Conservation (phyloP, 441 rosid species). For the Isatis lusitanica region DNA sequence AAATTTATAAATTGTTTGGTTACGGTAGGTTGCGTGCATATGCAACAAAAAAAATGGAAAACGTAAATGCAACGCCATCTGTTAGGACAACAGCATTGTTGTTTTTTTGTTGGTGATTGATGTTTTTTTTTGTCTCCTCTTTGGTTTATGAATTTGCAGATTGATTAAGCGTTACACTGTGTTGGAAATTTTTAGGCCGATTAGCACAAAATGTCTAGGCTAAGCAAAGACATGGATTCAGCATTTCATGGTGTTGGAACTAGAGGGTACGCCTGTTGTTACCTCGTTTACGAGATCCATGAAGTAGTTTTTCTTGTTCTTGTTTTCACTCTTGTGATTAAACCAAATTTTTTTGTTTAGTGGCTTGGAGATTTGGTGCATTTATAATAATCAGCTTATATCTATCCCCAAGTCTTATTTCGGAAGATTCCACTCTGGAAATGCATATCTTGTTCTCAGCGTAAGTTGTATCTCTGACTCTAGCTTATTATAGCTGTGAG, state of each 20-base stretch:
- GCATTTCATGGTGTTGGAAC: constrained; percentile 64
- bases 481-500: too few relatives aligned
- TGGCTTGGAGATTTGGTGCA: constrained; percentile 85
- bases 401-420: constrained; percentile 57
- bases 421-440: constrained; percentile 77
- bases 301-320: background rate
- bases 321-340: constrained; percentile 14
- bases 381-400: constrained; percentile 53
- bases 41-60: background rate
- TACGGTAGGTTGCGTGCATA: background rate
- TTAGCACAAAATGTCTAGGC: constrained; percentile 45
- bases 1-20: background rate
- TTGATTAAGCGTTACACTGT: background rate
- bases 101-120: background rate
- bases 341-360: constrained; percentile 33
- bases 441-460: constrained; percentile 61
- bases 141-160: constrained; percentile 22
- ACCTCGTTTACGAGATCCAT: background rate
- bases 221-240: constrained; percentile 49
- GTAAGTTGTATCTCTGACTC: constrained; percentile 53
- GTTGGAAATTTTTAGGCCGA: constrained; percentile 12
- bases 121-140: background rate
- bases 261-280: constrained; percentile 50
- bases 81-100: background rate
- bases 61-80: background rate